Conservation (phyloP, 1,284 basidiomycete species). For the Boletus austroedulis region DNA sequence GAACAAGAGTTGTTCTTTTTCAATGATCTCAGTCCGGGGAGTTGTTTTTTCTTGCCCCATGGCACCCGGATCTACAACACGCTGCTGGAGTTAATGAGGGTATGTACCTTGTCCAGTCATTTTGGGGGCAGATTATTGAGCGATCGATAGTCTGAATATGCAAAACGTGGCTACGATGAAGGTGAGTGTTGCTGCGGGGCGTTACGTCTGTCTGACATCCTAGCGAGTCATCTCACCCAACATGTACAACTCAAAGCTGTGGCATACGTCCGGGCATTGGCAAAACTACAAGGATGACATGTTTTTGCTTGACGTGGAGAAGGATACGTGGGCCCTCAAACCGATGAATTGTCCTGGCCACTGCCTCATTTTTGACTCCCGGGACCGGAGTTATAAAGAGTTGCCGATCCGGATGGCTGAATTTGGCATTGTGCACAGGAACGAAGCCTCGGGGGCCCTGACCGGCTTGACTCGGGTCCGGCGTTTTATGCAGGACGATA, state of each 20-base stretch:
- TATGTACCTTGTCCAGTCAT: conserved; percentile 40
- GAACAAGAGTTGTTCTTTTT: conserved; percentile 99
- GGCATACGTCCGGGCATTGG: conserved; percentile 99
- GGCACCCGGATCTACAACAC: conserved; percentile 98
- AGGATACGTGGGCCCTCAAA: conserved; percentile 92
- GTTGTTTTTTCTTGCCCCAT: conserved; percentile 96
- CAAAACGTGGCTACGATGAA: conserved; percentile 86
- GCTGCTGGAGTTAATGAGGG: conserved; percentile 86
- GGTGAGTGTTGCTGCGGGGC: conserved; percentile 38
- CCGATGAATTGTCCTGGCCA: conserved; percentile 99
- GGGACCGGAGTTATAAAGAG: conserved; percentile 94
- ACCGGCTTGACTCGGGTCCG: conserved; percentile 93
- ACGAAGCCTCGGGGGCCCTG: conserved; percentile 94
- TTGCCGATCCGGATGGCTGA: conserved; percentile 97
- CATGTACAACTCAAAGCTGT: conserved; percentile 96
- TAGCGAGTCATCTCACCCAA: conserved; percentile 90
- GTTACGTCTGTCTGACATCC: conserved; percentile 11
- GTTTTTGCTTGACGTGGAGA: conserved; percentile 93
- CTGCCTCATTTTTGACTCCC: conserved; percentile 92
- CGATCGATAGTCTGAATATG: conserved; percentile 64
- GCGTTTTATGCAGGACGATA: conserved; percentile 97
- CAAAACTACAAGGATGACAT: conserved; percentile 98
- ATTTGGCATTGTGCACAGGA: conserved; percentile 96
- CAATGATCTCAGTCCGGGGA: conserved; percentile 94
- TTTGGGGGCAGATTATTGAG: background rate